phyloP scores from a whole-genome alignment of 140 eudicot genomes.

The Cichorium intybus region DNA sequence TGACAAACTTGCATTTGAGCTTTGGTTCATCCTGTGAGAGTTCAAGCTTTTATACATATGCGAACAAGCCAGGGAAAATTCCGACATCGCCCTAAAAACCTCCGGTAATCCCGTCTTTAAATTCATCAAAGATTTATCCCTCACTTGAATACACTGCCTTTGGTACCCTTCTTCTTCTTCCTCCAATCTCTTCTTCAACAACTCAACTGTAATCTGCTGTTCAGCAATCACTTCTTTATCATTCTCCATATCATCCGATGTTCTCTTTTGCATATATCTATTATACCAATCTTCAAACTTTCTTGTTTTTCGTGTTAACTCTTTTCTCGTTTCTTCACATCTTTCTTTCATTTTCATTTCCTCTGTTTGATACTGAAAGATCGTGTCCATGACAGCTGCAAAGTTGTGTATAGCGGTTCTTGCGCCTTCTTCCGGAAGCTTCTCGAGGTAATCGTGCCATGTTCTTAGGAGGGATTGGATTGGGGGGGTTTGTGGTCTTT shows the following conservation, averaged over 20 bases:
- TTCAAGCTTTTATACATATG: constrained; percentile 67
- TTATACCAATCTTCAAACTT: constrained; percentile 74
- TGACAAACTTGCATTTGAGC: constrained; percentile 23
- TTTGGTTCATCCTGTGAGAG: constrained; percentile 37
- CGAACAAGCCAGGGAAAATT: constrained; percentile 64
- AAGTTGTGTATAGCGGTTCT: constrained; percentile 68
- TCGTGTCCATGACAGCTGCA: constrained; percentile 69
- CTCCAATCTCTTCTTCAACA: constrained; percentile 56
- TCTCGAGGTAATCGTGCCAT: constrained; percentile 80
- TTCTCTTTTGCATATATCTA: constrained; percentile 56
- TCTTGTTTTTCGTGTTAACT: constrained; percentile 46
- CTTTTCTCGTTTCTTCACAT: constrained; percentile 70
- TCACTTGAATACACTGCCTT: constrained; percentile 69
- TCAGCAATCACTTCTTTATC: constrained; percentile 62
- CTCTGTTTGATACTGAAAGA: constrained; percentile 66
- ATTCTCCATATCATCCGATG: constrained; percentile 58
- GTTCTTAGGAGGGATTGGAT: constrained; percentile 56
- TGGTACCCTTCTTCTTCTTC: constrained; percentile 62
- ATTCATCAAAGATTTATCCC: constrained; percentile 81
- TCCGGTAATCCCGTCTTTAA: constrained; percentile 73
- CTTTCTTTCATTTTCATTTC: constrained; percentile 67
- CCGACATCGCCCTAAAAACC: constrained; percentile 62
- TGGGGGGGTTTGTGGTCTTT: constrained; percentile 67
- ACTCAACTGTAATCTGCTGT: constrained; percentile 49
- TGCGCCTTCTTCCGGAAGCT: constrained; percentile 91